These are phyloP conservation scores for Spathaspora passalidarum DNA, from an alignment of 805 yeast species.

Conservation along the genomic window DNA sequence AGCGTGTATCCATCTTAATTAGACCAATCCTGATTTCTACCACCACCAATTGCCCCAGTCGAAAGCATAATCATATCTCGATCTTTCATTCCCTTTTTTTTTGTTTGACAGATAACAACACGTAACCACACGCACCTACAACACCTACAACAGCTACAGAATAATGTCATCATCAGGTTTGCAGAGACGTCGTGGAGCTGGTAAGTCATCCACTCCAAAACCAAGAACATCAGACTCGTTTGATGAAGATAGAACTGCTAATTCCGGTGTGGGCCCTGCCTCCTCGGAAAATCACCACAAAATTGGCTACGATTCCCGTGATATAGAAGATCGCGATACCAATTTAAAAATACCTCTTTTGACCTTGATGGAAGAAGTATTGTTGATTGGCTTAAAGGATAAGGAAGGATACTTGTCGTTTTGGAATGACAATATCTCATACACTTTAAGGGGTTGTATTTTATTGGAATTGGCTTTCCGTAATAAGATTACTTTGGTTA, in stretches of 20 bases:
- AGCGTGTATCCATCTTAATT: too few relatives aligned
- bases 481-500: conserved; percentile 82
- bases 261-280: conserved; percentile 6
- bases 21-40: too few relatives aligned
- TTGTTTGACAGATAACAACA: too few relatives aligned
- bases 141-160: too few relatives aligned
- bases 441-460: conserved; percentile 93
- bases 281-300: conserved; percentile 40
- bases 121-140: too few relatives aligned
- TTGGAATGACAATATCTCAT: conserved; percentile 97
- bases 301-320: conserved; percentile 80
- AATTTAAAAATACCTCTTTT: conserved; percentile 59
- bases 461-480: conserved; percentile 88
- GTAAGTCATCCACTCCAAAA: conserved; percentile 21
- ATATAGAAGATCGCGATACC: conserved; percentile 37
- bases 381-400: conserved; percentile 89
- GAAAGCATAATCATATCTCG: too few relatives aligned
- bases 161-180: conserved; percentile 47
- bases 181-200: conserved; percentile 73
- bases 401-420: conserved; percentile 94
- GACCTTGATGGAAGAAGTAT: conserved; percentile 95
- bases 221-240: conserved; percentile 15
- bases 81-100: too few relatives aligned
- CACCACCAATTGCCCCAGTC: too few relatives aligned
- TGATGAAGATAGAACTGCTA: conserved; percentile 22